A percentile compares a stretch with the other conserved stretches of the same genome.
Conservation (phyloP, 148 eudicot genomes). For the Silene conica region DNA sequence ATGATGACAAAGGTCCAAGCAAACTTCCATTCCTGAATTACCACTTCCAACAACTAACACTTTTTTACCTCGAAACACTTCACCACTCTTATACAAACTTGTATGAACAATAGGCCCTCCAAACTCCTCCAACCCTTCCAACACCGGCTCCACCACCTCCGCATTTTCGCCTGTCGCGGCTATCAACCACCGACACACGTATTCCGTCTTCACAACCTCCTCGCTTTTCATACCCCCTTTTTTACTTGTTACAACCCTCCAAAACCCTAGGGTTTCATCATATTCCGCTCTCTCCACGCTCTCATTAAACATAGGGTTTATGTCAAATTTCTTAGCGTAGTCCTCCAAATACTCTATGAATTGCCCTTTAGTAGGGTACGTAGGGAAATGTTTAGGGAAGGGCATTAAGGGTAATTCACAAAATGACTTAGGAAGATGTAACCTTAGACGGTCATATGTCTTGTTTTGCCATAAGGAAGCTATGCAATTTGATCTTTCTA, state of each 20-base stretch:
- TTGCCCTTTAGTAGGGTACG: constrained; percentile 57
- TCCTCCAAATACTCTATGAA: constrained; percentile 49
- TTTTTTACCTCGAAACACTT: constrained; percentile 45
- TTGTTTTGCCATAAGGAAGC: constrained; percentile 66
- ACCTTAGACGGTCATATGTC: constrained; percentile 61
- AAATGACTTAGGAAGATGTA: constrained; percentile 62
- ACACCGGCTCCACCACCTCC: constrained; percentile 59
- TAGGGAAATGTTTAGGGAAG: constrained; percentile 51
- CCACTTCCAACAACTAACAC: constrained; percentile 92
- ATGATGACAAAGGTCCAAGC: constrained; percentile 79
- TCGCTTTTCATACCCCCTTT: not conserved
- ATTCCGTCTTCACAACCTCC: constrained; percentile 30
- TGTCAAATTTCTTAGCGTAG: constrained; percentile 41
- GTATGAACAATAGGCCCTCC: constrained; percentile 56
- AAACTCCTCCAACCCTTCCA: constrained; percentile 53
- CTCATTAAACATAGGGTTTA: constrained; percentile 38
- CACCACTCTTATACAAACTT: constrained; percentile 60
- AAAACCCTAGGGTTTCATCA: constrained; percentile 43
- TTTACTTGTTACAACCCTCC: constrained; percentile 42
- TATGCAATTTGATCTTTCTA: constrained; percentile 56
- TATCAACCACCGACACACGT: constrained; percentile 55
- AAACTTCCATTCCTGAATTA: constrained; percentile 89
- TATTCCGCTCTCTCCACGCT: constrained; percentile 46
- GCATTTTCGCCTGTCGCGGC: constrained; percentile 97
- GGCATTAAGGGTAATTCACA: constrained; percentile 65